These are phyloP conservation scores for Tuber aestivum DNA, from an alignment of 495 filamentous ascomycete genomes.

Conservation along the genomic window DNA sequence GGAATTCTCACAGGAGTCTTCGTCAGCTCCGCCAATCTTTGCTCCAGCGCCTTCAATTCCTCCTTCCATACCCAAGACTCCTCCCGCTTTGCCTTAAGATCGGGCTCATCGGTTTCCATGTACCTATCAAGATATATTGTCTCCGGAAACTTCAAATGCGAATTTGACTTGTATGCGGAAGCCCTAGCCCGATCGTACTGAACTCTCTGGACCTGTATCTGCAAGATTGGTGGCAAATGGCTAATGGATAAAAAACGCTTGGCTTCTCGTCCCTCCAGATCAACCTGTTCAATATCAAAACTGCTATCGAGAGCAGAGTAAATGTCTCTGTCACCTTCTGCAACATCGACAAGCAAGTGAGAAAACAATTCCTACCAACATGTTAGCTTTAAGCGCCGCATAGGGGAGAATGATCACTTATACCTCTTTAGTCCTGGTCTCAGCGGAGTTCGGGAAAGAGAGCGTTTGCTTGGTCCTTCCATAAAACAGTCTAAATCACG, in stretches of 20 bases:
- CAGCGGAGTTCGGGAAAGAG: slow-evolving; percentile 37
- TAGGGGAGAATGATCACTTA: neutral
- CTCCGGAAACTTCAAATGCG: slow-evolving; percentile 67
- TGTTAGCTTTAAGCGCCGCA: neutral
- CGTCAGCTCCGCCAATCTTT: slow-evolving; percentile 48
- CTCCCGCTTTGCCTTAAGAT: slow-evolving; percentile 57
- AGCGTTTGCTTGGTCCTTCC: slow-evolving; percentile 49
- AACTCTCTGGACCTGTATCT: slow-evolving; percentile 79
- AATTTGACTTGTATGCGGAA: slow-evolving; percentile 65
- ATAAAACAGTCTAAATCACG: slow-evolving; percentile 52
- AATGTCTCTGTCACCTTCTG: slow-evolving; percentile 59
- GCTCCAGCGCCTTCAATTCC: slow-evolving; percentile 54
- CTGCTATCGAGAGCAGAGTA: slow-evolving; percentile 77
- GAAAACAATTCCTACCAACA: slow-evolving; percentile 52
- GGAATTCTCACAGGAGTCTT: slow-evolving; percentile 47
- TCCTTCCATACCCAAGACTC: slow-evolving; percentile 70
- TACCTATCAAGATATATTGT: slow-evolving; percentile 85
- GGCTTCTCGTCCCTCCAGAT: slow-evolving; percentile 56
- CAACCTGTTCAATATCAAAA: slow-evolving; percentile 70
- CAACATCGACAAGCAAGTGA: slow-evolving; percentile 60
- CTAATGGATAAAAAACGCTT: slow-evolving; percentile 71
- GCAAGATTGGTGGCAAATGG: slow-evolving; percentile 71
- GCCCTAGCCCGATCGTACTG: slow-evolving; percentile 59
- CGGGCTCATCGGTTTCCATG: slow-evolving; percentile 59
- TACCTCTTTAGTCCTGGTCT: slow-evolving; percentile 41